Conservation (phyloP, 495 filamentous ascomycete genomes). For the Xylaria grammica region DNA sequence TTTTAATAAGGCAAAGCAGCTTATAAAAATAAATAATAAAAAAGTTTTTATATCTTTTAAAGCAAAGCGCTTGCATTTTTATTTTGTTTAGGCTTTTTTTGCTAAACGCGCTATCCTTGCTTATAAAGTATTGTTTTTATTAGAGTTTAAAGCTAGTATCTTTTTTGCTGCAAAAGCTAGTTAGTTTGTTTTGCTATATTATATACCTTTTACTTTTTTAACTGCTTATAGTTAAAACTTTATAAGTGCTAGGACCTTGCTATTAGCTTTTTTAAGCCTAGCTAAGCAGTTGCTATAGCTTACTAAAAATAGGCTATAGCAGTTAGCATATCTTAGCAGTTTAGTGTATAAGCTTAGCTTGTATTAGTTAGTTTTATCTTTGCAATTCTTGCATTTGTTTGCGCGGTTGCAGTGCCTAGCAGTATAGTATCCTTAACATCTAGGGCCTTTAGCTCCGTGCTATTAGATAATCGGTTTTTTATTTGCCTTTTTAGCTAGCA, state of each 20-base stretch:
- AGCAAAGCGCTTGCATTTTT: not conserved
- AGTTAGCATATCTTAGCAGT: not conserved
- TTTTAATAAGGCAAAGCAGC: not conserved
- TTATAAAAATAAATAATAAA: not conserved
- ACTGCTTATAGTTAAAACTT: not conserved
- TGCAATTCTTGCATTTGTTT: not conserved
- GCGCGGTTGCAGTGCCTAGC: not conserved
- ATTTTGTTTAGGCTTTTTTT: constrained; percentile 3
- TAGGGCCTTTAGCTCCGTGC: not conserved
- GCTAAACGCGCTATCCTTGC: no score
- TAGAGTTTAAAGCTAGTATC: not conserved
- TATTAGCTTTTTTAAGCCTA: not conserved
- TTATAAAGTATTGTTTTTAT: not conserved
- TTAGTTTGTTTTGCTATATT: not conserved
- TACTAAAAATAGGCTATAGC: not conserved
- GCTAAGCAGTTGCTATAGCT: not conserved
- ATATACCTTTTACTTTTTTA: not conserved
- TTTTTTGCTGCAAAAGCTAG: not conserved
- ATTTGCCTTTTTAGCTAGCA: not conserved
- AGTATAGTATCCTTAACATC: not conserved
- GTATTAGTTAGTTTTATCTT: not conserved
- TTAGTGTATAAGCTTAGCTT: not conserved
- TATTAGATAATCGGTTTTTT: not conserved
- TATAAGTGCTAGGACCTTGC: not conserved
- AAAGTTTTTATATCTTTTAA: not conserved